These are phyloP conservation scores for Teratosphaeria gauchensis DNA, from an alignment of 2,329 filamentous ascomycete genomes.

Conservation along the genomic window DNA sequence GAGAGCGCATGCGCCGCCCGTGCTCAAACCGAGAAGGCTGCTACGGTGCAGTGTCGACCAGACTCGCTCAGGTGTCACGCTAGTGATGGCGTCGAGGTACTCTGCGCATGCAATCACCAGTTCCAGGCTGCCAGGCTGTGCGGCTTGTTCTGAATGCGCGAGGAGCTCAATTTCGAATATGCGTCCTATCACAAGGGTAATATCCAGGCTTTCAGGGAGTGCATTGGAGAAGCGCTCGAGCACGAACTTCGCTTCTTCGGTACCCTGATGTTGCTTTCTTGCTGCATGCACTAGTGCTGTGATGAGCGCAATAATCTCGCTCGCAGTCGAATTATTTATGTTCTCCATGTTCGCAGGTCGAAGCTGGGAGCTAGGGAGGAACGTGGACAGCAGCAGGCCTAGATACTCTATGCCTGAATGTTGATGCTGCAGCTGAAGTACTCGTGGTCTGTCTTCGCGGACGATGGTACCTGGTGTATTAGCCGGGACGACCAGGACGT, in stretches of 20 bases:
- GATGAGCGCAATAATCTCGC: slow-evolving; percentile 66
- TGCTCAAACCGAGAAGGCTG: slow-evolving; percentile 63
- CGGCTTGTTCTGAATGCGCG: slow-evolving; percentile 41
- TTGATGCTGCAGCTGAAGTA: slow-evolving; percentile 62
- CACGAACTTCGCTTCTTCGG: slow-evolving; percentile 34
- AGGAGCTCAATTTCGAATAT: slow-evolving; percentile 65
- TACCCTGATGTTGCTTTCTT: slow-evolving; percentile 15
- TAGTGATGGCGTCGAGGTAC: slow-evolving; percentile 65
- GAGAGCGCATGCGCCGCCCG: slow-evolving; percentile 63
- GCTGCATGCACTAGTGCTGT: slow-evolving; percentile 53
- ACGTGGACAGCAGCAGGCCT: slow-evolving; percentile 64
- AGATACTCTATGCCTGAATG: slow-evolving; percentile 76
- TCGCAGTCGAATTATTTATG: slow-evolving; percentile 51
- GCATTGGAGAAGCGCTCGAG: slow-evolving; percentile 42
- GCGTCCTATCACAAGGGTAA: slow-evolving; percentile 72
- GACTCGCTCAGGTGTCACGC: slow-evolving; percentile 66
- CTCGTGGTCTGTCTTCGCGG: slow-evolving; percentile 65
- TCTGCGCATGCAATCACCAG: slow-evolving; percentile 67
- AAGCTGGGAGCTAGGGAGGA: slow-evolving; percentile 42
- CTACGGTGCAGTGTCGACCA: slow-evolving; percentile 86
- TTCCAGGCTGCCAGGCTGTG: slow-evolving; percentile 53
- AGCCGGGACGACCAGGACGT: slow-evolving; percentile 51
- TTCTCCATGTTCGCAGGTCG: slow-evolving; percentile 6
- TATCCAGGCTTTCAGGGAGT: slow-evolving; percentile 51
- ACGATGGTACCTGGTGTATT: slow-evolving; percentile 64